Evolutionary conservation across 2,329 filamentous ascomycete genomes (phyloP).

Genomic region (Microcyclospora tardicrescens): DNA sequence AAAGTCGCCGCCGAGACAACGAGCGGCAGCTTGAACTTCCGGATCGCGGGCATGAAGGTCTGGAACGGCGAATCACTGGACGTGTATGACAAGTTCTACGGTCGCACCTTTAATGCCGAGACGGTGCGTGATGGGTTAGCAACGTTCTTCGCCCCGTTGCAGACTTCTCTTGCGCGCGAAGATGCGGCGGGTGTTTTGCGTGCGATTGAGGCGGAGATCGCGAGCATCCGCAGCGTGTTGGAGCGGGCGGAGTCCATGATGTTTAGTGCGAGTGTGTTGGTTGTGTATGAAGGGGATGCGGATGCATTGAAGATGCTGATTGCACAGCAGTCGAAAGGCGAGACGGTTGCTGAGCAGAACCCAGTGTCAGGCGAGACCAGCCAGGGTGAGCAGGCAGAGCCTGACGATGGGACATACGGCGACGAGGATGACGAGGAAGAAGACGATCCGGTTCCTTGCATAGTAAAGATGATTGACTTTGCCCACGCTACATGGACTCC

Average conservation of each 20-base stretch:
- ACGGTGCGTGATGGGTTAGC: constrained; percentile 46
- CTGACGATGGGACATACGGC: too few species aligned
- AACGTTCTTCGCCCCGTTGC: constrained; percentile 38
- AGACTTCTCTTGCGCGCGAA: constrained; percentile 28
- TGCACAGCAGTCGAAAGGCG: constrained; percentile 25
- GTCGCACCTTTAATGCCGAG: constrained; percentile 42
- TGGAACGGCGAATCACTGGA: constrained; percentile 40
- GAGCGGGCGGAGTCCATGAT: constrained; percentile 53
- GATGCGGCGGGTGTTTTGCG: constrained; percentile 31
- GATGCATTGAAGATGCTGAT: constrained; percentile 39
- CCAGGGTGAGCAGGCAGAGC: neutral
- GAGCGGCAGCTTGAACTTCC: constrained; percentile 46
- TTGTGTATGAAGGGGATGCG: constrained; percentile 54
- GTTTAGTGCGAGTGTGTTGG: constrained; percentile 52
- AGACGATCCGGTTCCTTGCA: constrained; percentile 55
- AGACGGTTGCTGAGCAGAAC: constrained; percentile 15
- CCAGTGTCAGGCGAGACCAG: constrained; percentile 7
- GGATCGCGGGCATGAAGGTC: constrained; percentile 53
- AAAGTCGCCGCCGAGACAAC: constrained; percentile 47
- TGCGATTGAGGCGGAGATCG: constrained; percentile 24
- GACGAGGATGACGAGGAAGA: constrained; percentile 37
- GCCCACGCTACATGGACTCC: constrained; percentile 80
- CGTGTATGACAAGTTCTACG: constrained; percentile 54
- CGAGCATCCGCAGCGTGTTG: constrained; percentile 39
- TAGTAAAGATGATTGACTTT: constrained; percentile 89